Percentiles rank a stretch among this genome's conserved stretches.
phyloP scores from a whole-genome alignment of 1,284 basidiomycete species.

The Fistulinella cinereoalba region DNA sequence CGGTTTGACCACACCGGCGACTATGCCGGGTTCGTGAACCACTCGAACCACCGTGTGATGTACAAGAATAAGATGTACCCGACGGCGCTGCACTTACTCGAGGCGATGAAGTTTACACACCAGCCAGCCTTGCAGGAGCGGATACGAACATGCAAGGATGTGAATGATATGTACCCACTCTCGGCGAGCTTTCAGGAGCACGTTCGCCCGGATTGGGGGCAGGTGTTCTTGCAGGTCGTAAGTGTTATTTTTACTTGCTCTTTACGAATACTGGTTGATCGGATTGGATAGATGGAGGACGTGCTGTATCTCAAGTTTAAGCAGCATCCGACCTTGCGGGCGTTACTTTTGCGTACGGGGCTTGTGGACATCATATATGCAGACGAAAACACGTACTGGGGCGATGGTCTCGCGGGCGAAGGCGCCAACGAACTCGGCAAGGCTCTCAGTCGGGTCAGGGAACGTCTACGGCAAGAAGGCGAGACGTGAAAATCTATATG shows the following conservation, averaged over 20 bases:
- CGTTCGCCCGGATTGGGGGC: conserved; percentile 52
- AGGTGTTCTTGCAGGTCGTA: conserved; percentile 48
- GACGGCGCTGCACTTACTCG: conserved; percentile 62
- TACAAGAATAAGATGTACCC: conserved; percentile 54
- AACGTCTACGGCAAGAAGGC: conserved; percentile 39
- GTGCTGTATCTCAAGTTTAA: conserved; percentile 59
- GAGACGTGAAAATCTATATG: conserved; percentile 6
- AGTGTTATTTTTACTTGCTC: conserved; percentile 14
- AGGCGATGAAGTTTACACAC: conserved; percentile 61
- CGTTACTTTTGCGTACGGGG: conserved; percentile 48
- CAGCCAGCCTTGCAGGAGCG: conserved; percentile 49
- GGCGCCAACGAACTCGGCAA: conserved; percentile 60
- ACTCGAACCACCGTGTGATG: conserved; percentile 54
- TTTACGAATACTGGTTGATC: not conserved
- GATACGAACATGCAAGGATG: conserved; percentile 45
- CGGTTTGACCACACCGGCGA: conserved; percentile 35
- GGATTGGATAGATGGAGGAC: conserved; percentile 52
- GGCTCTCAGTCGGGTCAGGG: conserved; percentile 52
- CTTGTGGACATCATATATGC: conserved; percentile 47
- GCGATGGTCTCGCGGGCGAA: conserved; percentile 45
- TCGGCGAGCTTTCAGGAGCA: conserved; percentile 39
- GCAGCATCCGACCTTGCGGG: conserved; percentile 52
- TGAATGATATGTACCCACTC: conserved; percentile 50
- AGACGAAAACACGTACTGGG: conserved; percentile 53
- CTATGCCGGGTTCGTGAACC: conserved; percentile 50